These are phyloP conservation scores for Gossypium trilobum DNA, from an alignment of 441 rosid species.

Conservation along the genomic window DNA sequence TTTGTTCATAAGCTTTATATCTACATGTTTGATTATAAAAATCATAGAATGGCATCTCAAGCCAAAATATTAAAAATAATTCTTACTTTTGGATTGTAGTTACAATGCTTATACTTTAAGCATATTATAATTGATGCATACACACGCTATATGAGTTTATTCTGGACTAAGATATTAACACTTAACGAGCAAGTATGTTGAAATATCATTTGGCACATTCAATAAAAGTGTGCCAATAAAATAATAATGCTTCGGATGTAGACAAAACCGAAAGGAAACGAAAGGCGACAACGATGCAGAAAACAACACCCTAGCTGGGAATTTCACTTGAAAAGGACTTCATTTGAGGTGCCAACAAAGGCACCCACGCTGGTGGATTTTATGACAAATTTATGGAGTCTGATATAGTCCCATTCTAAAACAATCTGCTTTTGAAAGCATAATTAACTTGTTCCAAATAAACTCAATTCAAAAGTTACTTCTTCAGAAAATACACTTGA, in stretches of 20 bases:
- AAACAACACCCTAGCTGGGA: neutral
- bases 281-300: neutral
- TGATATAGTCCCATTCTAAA: no score
- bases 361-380: neutral
- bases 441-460: no score
- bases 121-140: neutral
- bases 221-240: neutral
- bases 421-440: no score
- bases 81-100: neutral
- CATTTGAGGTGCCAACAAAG: neutral
- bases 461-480: no score
- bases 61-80: neutral
- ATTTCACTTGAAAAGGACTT: neutral
- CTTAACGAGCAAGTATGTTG: slow-evolving; percentile 2
- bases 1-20: neutral
- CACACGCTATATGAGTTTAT: neutral
- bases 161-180: neutral
- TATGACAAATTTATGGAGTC: no score
- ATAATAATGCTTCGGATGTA: neutral
- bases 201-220: neutral
- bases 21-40: neutral
- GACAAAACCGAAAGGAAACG: neutral
- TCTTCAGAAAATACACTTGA: no score
- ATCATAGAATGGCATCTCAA: neutral
- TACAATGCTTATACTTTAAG: neutral